phyloP scores from a whole-genome alignment of 2,329 filamentous ascomycete genomes.

The Cordyceps fumosorosea region DNA sequence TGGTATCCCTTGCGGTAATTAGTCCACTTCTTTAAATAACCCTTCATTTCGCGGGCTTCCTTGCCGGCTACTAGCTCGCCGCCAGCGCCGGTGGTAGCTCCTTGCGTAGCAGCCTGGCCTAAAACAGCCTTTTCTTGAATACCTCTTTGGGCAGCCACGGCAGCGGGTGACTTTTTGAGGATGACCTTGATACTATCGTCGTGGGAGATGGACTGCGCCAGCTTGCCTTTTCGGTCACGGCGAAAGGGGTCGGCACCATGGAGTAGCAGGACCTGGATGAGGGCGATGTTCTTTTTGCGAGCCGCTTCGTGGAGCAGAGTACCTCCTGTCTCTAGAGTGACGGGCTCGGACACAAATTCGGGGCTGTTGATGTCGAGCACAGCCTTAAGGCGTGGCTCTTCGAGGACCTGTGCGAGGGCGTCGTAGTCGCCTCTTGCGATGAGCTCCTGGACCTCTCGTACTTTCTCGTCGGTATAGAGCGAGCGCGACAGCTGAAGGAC shows the following conservation, averaged over 20 bases:
- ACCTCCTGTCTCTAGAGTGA: slow-evolving; percentile 75
- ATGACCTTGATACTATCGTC: slow-evolving; percentile 85
- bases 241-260: slow-evolving; percentile 96
- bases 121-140: slow-evolving; percentile 97
- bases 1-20: slow-evolving; percentile 98
- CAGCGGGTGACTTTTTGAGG: slow-evolving; percentile 88
- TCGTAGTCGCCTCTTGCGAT: slow-evolving; percentile 70
- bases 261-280: slow-evolving; percentile 84
- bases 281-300: slow-evolving; percentile 69
- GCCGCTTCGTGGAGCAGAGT: slow-evolving; percentile 92
- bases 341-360: slow-evolving; percentile 76
- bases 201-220: slow-evolving; percentile 93
- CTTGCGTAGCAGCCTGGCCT: slow-evolving; percentile 60
- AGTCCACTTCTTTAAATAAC: slow-evolving; percentile 98
- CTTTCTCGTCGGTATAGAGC: slow-evolving; percentile 80
- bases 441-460: slow-evolving; percentile 75
- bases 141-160: slow-evolving; percentile 85
- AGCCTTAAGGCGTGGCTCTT: slow-evolving; percentile 78
- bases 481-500: slow-evolving; percentile 85
- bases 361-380: slow-evolving; percentile 88
- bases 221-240: slow-evolving; percentile 87
- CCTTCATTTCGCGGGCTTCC: slow-evolving; percentile 94
- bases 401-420: slow-evolving; percentile 68
- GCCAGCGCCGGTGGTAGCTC: slow-evolving; percentile 44
- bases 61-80: slow-evolving; percentile 64